Conservation (phyloP, 2,329 filamentous ascomycete species). For the Fusarium temperatum region DNA sequence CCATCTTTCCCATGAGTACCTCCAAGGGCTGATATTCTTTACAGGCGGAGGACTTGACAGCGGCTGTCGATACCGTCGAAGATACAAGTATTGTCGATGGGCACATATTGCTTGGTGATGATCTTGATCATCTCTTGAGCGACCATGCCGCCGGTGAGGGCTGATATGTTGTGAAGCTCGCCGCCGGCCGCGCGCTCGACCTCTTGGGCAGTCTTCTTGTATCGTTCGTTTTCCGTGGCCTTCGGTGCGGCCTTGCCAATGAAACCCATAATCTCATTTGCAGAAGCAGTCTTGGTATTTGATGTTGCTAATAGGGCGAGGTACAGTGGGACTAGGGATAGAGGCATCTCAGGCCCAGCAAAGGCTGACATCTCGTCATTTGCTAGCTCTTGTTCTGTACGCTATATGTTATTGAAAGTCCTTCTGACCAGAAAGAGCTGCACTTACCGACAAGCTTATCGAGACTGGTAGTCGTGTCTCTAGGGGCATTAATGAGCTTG, state of each 20-base stretch:
- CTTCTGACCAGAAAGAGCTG: not conserved
- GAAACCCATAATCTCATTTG: slow-evolving; percentile 63
- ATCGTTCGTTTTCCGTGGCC: slow-evolving; percentile 59
- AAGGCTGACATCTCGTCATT: slow-evolving; percentile 63
- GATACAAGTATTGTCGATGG: slow-evolving; percentile 75
- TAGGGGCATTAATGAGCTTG: slow-evolving; percentile 76
- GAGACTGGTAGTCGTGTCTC: slow-evolving; percentile 56
- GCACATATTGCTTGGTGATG: slow-evolving; percentile 76
- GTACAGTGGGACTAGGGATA: slow-evolving; percentile 74
- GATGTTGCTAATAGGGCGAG: slow-evolving; percentile 68
- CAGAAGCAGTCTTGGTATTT: slow-evolving; percentile 53
- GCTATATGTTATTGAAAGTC: not conserved
- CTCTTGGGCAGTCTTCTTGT: slow-evolving; percentile 68
- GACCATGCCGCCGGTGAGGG: slow-evolving; percentile 87
- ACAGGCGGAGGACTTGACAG: slow-evolving; percentile 66
- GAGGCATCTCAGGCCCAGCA: slow-evolving; percentile 56
- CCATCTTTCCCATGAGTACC: not conserved
- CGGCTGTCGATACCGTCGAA: slow-evolving; percentile 74
- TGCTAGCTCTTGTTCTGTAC: slow-evolving; percentile 61
- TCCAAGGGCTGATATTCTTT: not conserved
- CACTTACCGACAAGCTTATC: slow-evolving; percentile 64
- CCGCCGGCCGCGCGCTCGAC: slow-evolving; percentile 80
- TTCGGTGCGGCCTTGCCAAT: slow-evolving; percentile 56
- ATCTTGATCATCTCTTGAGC: slow-evolving; percentile 98
- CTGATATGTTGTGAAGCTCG: slow-evolving; percentile 92